Base-by-base conservation (phyloP, 805 yeast species). In the Vanderwaltozyma yarrowii region DNA sequence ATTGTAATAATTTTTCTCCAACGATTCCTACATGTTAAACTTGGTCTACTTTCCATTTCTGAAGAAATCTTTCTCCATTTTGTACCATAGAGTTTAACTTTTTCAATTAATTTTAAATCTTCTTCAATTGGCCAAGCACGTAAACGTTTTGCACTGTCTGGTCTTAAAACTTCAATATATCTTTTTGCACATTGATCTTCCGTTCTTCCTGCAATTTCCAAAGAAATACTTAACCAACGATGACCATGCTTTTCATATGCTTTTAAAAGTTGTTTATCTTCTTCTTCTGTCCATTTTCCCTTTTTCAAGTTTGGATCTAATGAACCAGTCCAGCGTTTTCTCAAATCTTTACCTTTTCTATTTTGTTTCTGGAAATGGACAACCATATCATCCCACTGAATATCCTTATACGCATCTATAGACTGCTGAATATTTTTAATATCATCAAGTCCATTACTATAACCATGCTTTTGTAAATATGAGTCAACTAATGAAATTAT, bases 181-280 rank as follows among this genome's bases (percentile, higher is more conserved):
- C 96, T 65, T 53, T 88, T 88, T 2, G 95, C 84, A 65, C 97
- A 88, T 63, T 88, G 96, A 58, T 87, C 96, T 52, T 87, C 95
- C 0, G 94, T 88, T 54, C 96, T 69, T 5, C 95, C 94, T 3
- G 75, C 73, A 11, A 88, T 81, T 37, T 73, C 78, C 36, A 69
- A 61, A 0, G 95, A 77, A 10, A 88, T 87, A 49, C 79, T 79
- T 45, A 82, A 83, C 96, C 96, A 88, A 23, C 78, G 72, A 0
- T 94, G 71, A 0, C 96, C 96, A 54, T 73, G 70, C 46, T 67
- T 70, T 35, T 71, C 64, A 55, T 73, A 82, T 2, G 92, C 86
- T 36, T 69, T 66, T 17, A 80, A 52, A 27, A 88, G 65, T 28
- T 66, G 63, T 26, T 70, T 70, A 61, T 88, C 96, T 56, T 88